Conservation (phyloP, 257 asterid species). For the Paraleonurus japonicus region DNA sequence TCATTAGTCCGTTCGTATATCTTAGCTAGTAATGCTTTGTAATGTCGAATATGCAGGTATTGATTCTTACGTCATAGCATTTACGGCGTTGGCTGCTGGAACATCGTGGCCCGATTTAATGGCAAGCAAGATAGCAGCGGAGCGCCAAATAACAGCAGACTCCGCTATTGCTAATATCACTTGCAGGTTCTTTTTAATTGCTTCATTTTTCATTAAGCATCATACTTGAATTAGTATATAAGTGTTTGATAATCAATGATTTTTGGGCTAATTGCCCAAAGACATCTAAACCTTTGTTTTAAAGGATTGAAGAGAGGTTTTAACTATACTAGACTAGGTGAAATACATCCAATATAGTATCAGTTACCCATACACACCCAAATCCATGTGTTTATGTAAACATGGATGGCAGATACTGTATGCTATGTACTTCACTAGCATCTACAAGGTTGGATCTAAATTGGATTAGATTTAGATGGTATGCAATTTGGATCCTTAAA, state of each 20-base stretch:
- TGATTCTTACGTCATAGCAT: slow-evolving; percentile 66
- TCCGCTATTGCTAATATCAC: slow-evolving; percentile 97
- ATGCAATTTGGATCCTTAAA: background rate
- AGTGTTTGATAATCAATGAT: background rate
- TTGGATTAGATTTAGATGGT: background rate
- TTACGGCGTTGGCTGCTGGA: slow-evolving; percentile 92
- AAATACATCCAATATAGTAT: too few species aligned
- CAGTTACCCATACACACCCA: too few species aligned
- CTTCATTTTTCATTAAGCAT: background rate
- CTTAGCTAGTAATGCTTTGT: background rate
- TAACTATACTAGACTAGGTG: background rate
- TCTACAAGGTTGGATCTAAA: background rate
- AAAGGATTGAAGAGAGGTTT: background rate
- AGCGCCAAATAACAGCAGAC: slow-evolving; percentile 85
- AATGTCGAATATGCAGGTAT: slow-evolving; percentile 54
- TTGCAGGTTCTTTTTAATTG: slow-evolving; percentile 64
- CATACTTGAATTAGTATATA: background rate
- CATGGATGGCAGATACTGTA: too few species aligned
- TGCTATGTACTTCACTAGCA: background rate
- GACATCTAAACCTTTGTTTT: background rate
- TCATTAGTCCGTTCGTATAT: background rate
- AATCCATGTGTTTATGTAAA: too few species aligned
- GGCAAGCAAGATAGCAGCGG: slow-evolving; percentile 98
- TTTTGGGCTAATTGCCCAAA: background rate
- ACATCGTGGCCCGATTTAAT: slow-evolving; percentile 98